Evolutionary conservation across 2,329 filamentous ascomycete genomes (phyloP).

Genomic region (Alternaria hordeiaustralica): DNA sequence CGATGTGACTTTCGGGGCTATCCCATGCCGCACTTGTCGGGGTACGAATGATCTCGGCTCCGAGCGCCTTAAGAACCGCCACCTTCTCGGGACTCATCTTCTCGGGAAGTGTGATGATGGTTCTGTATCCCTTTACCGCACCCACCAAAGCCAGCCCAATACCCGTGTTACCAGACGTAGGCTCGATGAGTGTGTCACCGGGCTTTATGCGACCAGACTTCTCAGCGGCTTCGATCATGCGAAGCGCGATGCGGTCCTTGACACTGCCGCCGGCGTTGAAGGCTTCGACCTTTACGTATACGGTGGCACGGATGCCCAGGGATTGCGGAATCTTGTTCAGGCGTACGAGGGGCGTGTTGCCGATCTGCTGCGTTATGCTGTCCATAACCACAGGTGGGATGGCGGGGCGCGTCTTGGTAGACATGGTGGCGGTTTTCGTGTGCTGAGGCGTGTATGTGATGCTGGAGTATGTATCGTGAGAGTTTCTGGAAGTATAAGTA

Average conservation of each 20-base stretch:
- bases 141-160: conserved; percentile 94
- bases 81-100: conserved; percentile 99
- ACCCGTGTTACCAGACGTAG: conserved; percentile 96
- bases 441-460: background rate
- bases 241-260: conserved; percentile 92
- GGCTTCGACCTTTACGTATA: conserved; percentile 90
- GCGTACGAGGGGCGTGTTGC: conserved; percentile 92
- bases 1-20: conserved; percentile 94
- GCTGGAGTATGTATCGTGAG: background rate
- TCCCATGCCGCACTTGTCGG: conserved; percentile 96
- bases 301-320: conserved; percentile 83
- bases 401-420: conserved; percentile 56
- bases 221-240: conserved; percentile 98
- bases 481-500: background rate
- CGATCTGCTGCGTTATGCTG: conserved; percentile 85
- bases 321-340: conserved; percentile 93
- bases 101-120: conserved; percentile 97
- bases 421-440: conserved; percentile 46
- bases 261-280: conserved; percentile 95
- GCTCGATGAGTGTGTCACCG: conserved; percentile 96
- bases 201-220: conserved; percentile 91
- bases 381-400: conserved; percentile 64
- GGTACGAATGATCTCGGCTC: conserved; percentile 96
- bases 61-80: conserved; percentile 88
- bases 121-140: conserved; percentile 96